phyloP scores from a whole-genome alignment of 2,329 filamentous ascomycete species.

The Kalaharituber pfeilii region DNA sequence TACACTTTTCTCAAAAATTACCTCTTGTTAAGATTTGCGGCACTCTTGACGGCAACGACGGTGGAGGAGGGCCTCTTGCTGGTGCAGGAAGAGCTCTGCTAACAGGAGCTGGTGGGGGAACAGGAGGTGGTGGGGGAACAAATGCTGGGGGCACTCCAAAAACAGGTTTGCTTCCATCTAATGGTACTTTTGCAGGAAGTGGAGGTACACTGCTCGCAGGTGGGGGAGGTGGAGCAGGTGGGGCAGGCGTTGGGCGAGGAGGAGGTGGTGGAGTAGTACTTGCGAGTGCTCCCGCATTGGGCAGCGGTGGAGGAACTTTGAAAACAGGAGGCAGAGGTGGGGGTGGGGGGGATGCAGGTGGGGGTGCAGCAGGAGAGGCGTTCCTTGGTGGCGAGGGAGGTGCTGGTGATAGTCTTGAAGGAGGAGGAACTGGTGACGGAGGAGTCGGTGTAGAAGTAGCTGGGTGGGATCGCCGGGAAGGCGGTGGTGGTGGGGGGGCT shows the following conservation, averaged over 20 bases:
- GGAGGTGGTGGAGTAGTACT: constrained; percentile 43
- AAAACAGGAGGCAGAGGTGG: constrained; percentile 41
- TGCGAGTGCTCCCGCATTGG: constrained; percentile 78
- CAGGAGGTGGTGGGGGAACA: constrained; percentile 26
- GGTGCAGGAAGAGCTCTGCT: constrained; percentile 35
- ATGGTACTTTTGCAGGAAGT: constrained; percentile 34
- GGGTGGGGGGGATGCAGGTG: constrained; percentile 41
- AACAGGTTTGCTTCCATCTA: constrained; percentile 48
- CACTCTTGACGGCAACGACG: constrained; percentile 25
- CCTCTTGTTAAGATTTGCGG: constrained; percentile 27
- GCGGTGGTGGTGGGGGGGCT: constrained; percentile 43
- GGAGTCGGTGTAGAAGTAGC: constrained; percentile 19
- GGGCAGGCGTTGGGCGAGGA: constrained; percentile 40
- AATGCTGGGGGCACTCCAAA: constrained; percentile 73
- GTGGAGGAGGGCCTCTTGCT: constrained; percentile 35
- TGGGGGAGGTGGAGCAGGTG: constrained; percentile 40
- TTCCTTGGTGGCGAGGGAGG: constrained; percentile 32
- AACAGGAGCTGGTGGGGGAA: constrained; percentile 25
- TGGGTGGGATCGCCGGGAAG: constrained; percentile 24
- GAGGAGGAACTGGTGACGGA: constrained; percentile 26
- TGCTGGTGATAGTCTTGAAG: constrained; percentile 28
- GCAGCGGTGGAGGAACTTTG: constrained; percentile 68
- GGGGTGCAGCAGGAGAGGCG: constrained; percentile 53
- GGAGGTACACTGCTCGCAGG: constrained; percentile 44
- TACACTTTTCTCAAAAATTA: not conserved